A percentile compares a stretch with the other conserved stretches of the same genome.
These are phyloP conservation scores for Xylaria multiplex DNA, from an alignment of 2,329 filamentous ascomycete genomes.

Conservation along the genomic window DNA sequence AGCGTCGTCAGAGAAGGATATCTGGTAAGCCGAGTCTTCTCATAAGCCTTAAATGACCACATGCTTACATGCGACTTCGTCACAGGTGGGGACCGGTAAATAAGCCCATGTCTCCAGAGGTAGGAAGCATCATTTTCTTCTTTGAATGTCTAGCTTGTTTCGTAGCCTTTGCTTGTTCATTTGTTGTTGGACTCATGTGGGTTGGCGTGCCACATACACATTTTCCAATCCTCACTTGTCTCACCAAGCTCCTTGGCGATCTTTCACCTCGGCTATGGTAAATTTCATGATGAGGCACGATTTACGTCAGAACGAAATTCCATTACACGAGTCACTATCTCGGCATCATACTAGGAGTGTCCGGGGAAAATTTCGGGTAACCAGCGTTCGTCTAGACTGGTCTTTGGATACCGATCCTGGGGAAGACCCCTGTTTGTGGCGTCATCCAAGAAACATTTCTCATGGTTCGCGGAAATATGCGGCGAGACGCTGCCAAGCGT, in stretches of 20 bases:
- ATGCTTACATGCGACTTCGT: slow-evolving; percentile 45
- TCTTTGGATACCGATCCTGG: slow-evolving; percentile 25
- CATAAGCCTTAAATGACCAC: slow-evolving; percentile 1
- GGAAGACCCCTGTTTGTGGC: slow-evolving; percentile 43
- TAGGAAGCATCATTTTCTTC: slow-evolving; percentile 58
- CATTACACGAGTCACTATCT: slow-evolving; percentile 1
- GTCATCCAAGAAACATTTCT: slow-evolving; percentile 38
- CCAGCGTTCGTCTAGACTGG: slow-evolving; percentile 13
- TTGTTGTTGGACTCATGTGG: not conserved
- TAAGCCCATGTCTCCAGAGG: slow-evolving; percentile 97
- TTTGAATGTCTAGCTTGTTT: not conserved
- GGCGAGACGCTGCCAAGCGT: slow-evolving; percentile 40
- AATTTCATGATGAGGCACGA: slow-evolving; percentile 23
- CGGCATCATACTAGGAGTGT: slow-evolving; percentile 9
- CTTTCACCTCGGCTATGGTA: slow-evolving; percentile 28
- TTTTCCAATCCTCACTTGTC: slow-evolving; percentile 14
- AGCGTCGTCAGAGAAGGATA: slow-evolving; percentile 83
- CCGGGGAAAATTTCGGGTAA: slow-evolving; percentile 14
- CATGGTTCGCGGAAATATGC: slow-evolving; percentile 39
- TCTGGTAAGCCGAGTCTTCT: slow-evolving; percentile 69
- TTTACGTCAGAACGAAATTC: slow-evolving; percentile 33
- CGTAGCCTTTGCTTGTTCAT: slow-evolving; percentile 1
- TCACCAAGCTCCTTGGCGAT: slow-evolving; percentile 7
- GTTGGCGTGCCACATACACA: not conserved
- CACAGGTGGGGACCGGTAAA: slow-evolving; percentile 93